Base-by-base conservation (phyloP, 106 monocot species). In the Apostasia shenzhenica region DNA sequence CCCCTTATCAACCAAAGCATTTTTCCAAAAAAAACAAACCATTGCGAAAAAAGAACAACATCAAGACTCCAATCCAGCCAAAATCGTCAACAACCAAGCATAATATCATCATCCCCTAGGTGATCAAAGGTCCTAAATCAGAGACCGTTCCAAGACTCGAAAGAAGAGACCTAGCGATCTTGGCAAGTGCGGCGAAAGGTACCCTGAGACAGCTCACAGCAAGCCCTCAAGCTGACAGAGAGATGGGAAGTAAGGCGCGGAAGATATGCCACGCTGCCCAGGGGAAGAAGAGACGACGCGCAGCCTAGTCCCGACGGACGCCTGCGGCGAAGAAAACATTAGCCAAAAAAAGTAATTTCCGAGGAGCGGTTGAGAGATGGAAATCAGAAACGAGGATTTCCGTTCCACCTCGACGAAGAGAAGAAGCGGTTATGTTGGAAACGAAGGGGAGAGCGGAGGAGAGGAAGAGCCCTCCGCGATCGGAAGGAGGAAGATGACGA, bases 171-270 rank as follows among this genome's bases (percentile, higher is more conserved):
- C 74, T 89, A 94, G 86, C 89, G 93, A 89, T 94, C 93, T 70
- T 84, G 86, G 79, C 92, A 93, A 92, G 88, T 85, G 85, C 85
- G 72, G 62, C 73, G 67, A 54, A 80, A 89, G 79, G 84, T 86
- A 93, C 93, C 93, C 80, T 89, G 89, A 72, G 84, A 94, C 47
- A 88, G 83, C 85, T 91, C 94, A 69, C 88, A 91, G 81, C 85
- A 94, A 39, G 94, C 91, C 58, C 91, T 81, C 54, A 75, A 85
- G 71, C 79, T 81, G 71, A 71, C 79, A 1, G 85, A 85, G 43
- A 91, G 67, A 70, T 94, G 88, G 13, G 85, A 83, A 39, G 88
- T 91, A 39, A 94, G 85, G 14, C 88, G 74, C 12, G 85, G 55
- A 39, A 59, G 61, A 14, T 75, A 73, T 44, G 79, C 80, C 66